Conservation (phyloP, 225 moss, liverwort and hornwort species). For the Sphagnum tenellum region DNA sequence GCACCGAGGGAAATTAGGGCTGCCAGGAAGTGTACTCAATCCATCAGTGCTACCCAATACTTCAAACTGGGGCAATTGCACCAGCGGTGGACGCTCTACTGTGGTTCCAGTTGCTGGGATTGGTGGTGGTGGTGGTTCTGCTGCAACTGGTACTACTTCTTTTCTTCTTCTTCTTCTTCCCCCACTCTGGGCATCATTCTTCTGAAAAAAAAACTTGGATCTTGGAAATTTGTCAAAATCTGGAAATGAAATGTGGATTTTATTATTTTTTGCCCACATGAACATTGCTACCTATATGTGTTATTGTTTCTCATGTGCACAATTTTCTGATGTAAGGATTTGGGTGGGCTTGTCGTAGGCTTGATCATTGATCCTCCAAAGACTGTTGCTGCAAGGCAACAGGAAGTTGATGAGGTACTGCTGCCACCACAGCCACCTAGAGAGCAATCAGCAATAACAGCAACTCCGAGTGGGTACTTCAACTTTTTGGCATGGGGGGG, state of each 20-base stretch:
- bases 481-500: slow-evolving; percentile 42
- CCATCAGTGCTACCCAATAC: not conserved
- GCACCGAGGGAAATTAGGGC: slow-evolving; percentile 10
- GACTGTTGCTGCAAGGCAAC: slow-evolving; percentile 3
- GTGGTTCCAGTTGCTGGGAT: no score
- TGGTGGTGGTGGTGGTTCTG: no score
- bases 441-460: no score
- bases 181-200: not conserved
- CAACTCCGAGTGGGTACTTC: slow-evolving; percentile 11
- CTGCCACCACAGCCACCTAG: slow-evolving; percentile 6
- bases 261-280: not conserved
- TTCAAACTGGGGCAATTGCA: no score
- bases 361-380: slow-evolving; percentile 24
- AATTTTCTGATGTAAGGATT: no score
- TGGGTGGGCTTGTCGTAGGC: slow-evolving; percentile 8
- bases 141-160: no score
- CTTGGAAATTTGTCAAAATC: no score
- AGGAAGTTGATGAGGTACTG: slow-evolving; percentile 10
- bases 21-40: slow-evolving; percentile 22
- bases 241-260: no score
- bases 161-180: no score
- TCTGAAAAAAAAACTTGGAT: no score
- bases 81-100: no score
- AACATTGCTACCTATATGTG: not conserved
- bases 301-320: no score